phyloP scores from a whole-genome alignment of 2,329 filamentous ascomycete species.

The Furcasterigmium sp. region DNA sequence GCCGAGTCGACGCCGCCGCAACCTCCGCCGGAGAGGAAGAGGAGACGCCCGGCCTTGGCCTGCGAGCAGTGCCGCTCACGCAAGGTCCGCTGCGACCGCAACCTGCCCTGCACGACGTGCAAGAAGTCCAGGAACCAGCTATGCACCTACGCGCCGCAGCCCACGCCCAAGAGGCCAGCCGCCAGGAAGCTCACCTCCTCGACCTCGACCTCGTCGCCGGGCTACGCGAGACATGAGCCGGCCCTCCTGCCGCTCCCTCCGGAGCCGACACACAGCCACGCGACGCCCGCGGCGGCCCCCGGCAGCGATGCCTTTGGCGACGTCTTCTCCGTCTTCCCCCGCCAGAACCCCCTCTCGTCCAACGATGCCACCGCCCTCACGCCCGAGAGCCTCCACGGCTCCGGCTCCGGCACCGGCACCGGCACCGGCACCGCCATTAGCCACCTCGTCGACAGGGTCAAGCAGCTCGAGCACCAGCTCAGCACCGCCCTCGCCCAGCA shows the following conservation, averaged over 20 bases:
- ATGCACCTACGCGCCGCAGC: constrained; percentile 44
- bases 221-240: neutral
- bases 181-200: neutral
- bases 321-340: no score
- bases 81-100: constrained; percentile 58
- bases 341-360: neutral
- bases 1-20: neutral
- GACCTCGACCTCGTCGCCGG: neutral
- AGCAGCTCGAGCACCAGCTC: constrained; percentile 38
- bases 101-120: constrained; percentile 55
- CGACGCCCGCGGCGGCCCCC: no score
- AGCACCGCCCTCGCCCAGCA: neutral
- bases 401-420: no score
- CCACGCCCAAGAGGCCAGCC: constrained; percentile 16
- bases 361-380: constrained; percentile 9
- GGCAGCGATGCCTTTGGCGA: no score
- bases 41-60: constrained; percentile 37
- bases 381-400: constrained; percentile 8
- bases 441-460: constrained; percentile 29
- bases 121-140: constrained; percentile 46
- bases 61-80: constrained; percentile 53
- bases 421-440: constrained; percentile 17
- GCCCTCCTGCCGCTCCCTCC: neutral
- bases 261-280: constrained; percentile 1
- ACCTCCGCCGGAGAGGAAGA: constrained; percentile 24